phyloP scores from a whole-genome alignment of 2,329 filamentous ascomycete genomes.

The Aureobasidium sp. region DNA sequence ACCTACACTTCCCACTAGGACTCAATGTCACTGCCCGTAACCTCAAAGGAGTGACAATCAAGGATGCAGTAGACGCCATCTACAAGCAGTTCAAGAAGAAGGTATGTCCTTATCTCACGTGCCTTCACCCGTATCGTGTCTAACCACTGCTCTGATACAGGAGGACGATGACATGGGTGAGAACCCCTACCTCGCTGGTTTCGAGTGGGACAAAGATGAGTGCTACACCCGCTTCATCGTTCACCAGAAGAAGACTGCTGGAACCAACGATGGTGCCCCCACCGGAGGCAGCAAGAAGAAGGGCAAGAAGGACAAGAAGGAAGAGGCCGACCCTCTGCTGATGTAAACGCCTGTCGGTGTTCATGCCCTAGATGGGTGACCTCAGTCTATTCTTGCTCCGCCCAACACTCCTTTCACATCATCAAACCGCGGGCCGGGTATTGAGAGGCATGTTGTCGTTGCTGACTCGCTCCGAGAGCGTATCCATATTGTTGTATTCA shows the following conservation, averaged over 20 bases:
- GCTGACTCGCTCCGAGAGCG: conserved; percentile 5
- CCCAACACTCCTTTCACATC: conserved; percentile 7
- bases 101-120: conserved; percentile 45
- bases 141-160: conserved; percentile 39
- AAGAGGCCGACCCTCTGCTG: conserved; percentile 18
- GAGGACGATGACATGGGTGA: conserved; percentile 79
- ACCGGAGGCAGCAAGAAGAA: conserved; percentile 57
- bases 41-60: conserved; percentile 90
- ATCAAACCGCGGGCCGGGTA: conserved; percentile 9
- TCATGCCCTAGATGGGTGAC: neutral
- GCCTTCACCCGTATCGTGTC: neutral
- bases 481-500: neutral
- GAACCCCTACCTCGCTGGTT: conserved; percentile 77
- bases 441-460: conserved; percentile 4
- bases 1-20: conserved; percentile 82
- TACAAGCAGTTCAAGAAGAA: conserved; percentile 96
- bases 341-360: neutral
- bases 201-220: conserved; percentile 94
- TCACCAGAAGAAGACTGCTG: conserved; percentile 66
- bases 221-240: conserved; percentile 82
- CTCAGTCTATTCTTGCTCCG: conserved; percentile 9
- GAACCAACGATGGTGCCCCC: conserved; percentile 36
- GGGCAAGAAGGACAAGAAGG: conserved; percentile 29
- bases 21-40: conserved; percentile 84
- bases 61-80: conserved; percentile 91